Percentiles rank a stretch among this genome's conserved stretches.
These are phyloP conservation scores for Hanseniaspora mollemarum DNA, from an alignment of 805 yeast species.

Conservation along the genomic window DNA sequence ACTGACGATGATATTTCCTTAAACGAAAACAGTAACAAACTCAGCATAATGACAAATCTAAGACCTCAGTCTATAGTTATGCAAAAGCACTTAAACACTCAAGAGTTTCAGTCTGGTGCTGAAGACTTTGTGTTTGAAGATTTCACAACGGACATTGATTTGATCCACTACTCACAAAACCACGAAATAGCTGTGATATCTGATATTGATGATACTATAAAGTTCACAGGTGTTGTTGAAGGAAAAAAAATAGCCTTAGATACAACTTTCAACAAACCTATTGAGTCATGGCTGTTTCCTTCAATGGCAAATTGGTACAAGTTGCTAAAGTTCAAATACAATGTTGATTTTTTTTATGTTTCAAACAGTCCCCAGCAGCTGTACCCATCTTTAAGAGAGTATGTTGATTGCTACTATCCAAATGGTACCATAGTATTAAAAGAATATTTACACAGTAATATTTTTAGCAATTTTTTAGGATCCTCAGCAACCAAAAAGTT, in stretches of 20 bases:
- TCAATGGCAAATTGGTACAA: constrained; percentile 66
- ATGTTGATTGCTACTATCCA: constrained; percentile 43
- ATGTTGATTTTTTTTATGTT: constrained; percentile 74
- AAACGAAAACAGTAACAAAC: constrained; percentile 41
- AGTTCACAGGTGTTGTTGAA: constrained; percentile 79
- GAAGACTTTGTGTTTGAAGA: constrained; percentile 3
- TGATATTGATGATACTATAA: constrained; percentile 91
- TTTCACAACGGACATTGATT: constrained; percentile 18
- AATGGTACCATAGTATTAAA: constrained; percentile 75
- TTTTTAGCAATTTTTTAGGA: constrained; percentile 71
- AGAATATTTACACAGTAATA: constrained; percentile 65
- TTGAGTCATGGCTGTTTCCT: constrained; percentile 57
- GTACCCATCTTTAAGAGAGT: constrained; percentile 37
- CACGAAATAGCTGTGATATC: constrained; percentile 64
- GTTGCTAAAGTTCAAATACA: constrained; percentile 33
- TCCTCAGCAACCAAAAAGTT: constrained; percentile 77
- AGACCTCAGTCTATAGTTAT: constrained; percentile 27
- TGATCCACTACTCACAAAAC: constrained; percentile 18
- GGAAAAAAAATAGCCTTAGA: constrained; percentile 74
- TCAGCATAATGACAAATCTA: constrained; percentile 36
- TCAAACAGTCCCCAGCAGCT: constrained; percentile 94
- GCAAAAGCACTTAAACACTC: background rate
- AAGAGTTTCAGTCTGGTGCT: background rate
- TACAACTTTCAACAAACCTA: constrained; percentile 60
- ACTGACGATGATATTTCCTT: constrained; percentile 53